Evolutionary conservation across 2,329 filamentous ascomycete species (phyloP), one percentile per base, ranked within the genome.

Genomic region (Cercospora sojina): DNA sequence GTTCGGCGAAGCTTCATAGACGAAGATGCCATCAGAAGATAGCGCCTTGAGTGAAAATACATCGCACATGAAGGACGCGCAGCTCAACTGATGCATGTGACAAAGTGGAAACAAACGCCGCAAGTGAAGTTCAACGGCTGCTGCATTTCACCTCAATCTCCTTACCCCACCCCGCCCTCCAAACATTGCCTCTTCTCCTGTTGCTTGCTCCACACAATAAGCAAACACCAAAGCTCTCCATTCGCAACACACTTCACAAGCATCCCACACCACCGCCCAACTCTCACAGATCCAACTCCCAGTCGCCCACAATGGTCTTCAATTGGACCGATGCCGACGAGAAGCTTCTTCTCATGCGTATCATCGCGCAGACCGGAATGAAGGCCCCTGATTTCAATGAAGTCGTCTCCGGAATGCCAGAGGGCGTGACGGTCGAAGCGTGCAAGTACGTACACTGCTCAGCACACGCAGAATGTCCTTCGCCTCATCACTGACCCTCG

Each of bases 321-420:
- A 51, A 16, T 27, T 66, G 64, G 64, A 66, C 10, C 51, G 64
- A 66, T 29, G 62, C 59, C 0, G n/a, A 13, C 18, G 64, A 66
- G 43, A 66, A 66, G 18, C 12, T 29, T 8, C 51, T 66, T 9
- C 53, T 66, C 3, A 49, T 66, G 31, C 51, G 35, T 10, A 62
- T 66, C 29, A 3, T 66, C 13, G 25, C 25, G 9, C 59, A 53
- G n/a, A 32, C 16, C 25, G 25, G n/a, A 12, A 29, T 43, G 10
- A 60, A 60, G 9, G 35, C 51, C n/a, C 41, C 59, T 18, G 41
- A 62, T n/a, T 62, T 62, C 59, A 47, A 62, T 27, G 41, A 62
- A 13, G 43, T 62, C 43, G 59, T 23, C 16, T 27, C 43, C 18
- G 41, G 41, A 18, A 62, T 62, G 59, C 41, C 59, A 32, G 41